phyloP scores from a whole-genome alignment of 176 grass and related monocot genomes.

The Leersia perrieri region DNA sequence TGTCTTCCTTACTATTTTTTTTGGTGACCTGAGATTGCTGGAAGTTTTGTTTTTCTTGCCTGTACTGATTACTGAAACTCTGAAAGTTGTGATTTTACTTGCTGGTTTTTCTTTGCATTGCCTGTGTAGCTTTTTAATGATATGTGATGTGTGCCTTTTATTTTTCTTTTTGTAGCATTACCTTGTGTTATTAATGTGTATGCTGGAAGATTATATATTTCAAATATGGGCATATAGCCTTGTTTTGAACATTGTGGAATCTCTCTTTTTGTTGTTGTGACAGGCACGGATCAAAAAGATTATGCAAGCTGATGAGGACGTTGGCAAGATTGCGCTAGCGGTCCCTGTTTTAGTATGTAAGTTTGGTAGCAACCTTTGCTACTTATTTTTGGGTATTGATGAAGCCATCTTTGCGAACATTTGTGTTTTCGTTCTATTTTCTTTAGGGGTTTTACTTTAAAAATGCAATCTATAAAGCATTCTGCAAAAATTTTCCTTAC shows the following conservation, averaged over 20 bases:
- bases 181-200: not conserved
- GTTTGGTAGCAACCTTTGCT: conserved; percentile 27
- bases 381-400: conserved; percentile 9
- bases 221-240: not conserved
- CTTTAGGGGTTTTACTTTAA: not conserved
- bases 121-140: not conserved
- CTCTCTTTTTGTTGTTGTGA: conserved; percentile 23
- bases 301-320: conserved; percentile 99
- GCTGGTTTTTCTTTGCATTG: conserved; percentile 3
- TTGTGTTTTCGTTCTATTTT: not conserved
- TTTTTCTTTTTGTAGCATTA: not conserved
- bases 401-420: not conserved
- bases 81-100: not conserved
- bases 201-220: conserved; percentile 14
- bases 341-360: conserved; percentile 99
- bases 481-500: not conserved
- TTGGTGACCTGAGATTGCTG: not conserved
- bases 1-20: not conserved
- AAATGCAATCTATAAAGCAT: not conserved
- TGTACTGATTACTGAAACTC: conserved; percentile 1
- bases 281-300: conserved; percentile 99
- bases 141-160: not conserved
- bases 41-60: not conserved
- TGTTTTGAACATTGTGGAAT: not conserved
- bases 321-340: conserved; percentile 92